Evolutionary conservation across 1,284 basidiomycete genomes (phyloP), one percentile per base, ranked within the genome.

Genomic region (Flammula alnicola): DNA sequence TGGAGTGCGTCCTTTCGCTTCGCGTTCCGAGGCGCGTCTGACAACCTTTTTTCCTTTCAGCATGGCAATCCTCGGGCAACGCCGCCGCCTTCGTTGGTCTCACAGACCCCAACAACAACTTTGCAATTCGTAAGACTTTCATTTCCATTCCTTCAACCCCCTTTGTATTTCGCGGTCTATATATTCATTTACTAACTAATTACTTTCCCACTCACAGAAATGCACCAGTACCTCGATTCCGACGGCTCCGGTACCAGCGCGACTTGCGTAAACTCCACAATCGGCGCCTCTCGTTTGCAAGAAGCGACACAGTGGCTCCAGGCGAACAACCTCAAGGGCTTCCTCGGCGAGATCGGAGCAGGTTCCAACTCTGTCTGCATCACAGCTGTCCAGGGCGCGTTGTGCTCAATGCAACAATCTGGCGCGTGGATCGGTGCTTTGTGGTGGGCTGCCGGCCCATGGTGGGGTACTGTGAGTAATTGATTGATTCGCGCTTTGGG

Each of bases 191-290:
- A 25, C 10, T 31, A 20, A 44, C 35, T 26, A 30, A 26, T 30
- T 8, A 10, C 3, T 29, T 43, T 9, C 11, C 9, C 25, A 17
- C 31, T 12, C 16, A 10, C 47, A 78, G 79, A 85, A 63, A 84
- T 86, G 82, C 82, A 85, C 63, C 82, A 85, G 64, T 86, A 86
- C 70, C 80, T 85, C 55, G 83, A 84, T 65, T 79, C 76, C 40
- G 83, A 86, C 62, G 76, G 80, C 56, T 83, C 81, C 37, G 83
- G 83, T 44, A 84, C 83, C 5, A 74, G 65, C 38, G 63, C 60
- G 4, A 74, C 69, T 22, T 85, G 83, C 59, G 83, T 85, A 16
- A 81, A 77, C 8, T 69, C 76, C 16, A 83, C 81, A 20, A 83
- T 85, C 60, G 80, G 79, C 49, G 75, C 74, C 20, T 77, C 81